A percentile compares a stretch with the other conserved stretches of the same genome.
phyloP scores from a whole-genome alignment of 2,329 filamentous ascomycete genomes.

The Cytospora paraplurivora region DNA sequence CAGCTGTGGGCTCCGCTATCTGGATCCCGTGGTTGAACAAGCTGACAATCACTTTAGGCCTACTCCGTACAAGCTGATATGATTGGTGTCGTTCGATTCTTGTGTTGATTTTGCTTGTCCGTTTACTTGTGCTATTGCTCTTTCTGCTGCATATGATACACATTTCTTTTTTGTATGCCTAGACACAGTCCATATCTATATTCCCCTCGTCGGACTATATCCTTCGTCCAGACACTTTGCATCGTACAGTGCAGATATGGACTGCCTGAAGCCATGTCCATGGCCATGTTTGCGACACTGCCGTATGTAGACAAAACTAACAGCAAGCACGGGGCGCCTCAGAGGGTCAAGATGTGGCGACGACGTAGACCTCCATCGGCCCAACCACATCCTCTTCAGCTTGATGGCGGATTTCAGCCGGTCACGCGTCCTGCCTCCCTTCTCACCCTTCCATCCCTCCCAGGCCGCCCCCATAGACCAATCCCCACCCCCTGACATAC shows the following conservation, averaged over 20 bases:
- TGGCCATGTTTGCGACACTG: not conserved
- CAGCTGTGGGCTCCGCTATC: not conserved
- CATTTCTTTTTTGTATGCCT: not conserved
- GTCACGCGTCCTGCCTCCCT: not conserved
- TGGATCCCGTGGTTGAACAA: too few relatives aligned
- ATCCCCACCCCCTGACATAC: too few relatives aligned
- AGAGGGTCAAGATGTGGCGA: not conserved
- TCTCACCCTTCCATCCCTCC: not conserved
- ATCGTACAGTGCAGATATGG: not conserved
- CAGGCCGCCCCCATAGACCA: not conserved
- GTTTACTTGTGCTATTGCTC: not conserved
- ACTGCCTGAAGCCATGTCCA: not conserved
- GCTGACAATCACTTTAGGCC: too few relatives aligned
- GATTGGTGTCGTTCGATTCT: not conserved
- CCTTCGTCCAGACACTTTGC: not conserved
- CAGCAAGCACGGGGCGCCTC: not conserved
- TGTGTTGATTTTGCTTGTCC: not conserved
- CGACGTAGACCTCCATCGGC: not conserved
- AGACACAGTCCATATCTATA: not conserved
- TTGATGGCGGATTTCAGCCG: not conserved
- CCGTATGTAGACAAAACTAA: not conserved
- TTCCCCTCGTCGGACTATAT: not conserved
- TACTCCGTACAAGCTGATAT: not conserved
- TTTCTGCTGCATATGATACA: not conserved
- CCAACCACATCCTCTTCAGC: not conserved